Evolutionary conservation across 176 grass and related monocot species (phyloP), one percentile per base, ranked within the genome.

Genomic region (Avena sativa): DNA sequence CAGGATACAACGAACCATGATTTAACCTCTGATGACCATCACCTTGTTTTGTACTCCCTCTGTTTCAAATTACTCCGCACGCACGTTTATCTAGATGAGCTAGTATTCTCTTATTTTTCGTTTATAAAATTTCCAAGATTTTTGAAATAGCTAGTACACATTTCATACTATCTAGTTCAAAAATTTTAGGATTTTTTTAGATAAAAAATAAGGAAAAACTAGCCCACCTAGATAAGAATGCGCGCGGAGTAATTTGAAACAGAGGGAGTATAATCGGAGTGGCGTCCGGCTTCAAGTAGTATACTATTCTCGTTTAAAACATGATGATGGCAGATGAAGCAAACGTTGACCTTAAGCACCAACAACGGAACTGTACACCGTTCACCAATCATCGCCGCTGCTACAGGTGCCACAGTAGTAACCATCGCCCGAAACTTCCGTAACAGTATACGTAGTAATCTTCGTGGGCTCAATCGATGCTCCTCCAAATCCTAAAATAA

Each of bases 21-120:
- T 83, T 72, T 65, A 79, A 57, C 32, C 2, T 46, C 60, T 79
- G 84, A 83, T 83, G 84, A 83, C 89, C 25, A 48, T 28, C 10
- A 23, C 40, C 40, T 75, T 23, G 13, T 2, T 13, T 20, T 2
- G 40, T 8, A n/a, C n/a, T n/a, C n/a, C n/a, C n/a, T n/a, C n/a
- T n/a, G n/a, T n/a, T n/a, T n/a, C n/a, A n/a, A n/a, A n/a, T n/a
- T n/a, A n/a, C n/a, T n/a, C n/a, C n/a, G n/a, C n/a, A n/a, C n/a
- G n/a, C n/a, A n/a, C n/a, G n/a, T n/a, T n/a, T n/a, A n/a, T n/a
- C n/a, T n/a, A n/a, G n/a, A n/a, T n/a, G n/a, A n/a, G n/a, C n/a
- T n/a, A n/a, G n/a, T n/a, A n/a, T n/a, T n/a, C n/a, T n/a, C n/a
- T n/a, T n/a, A n/a, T n/a, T n/a, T n/a, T n/a, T n/a, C n/a, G n/a